Evolutionary conservation across 2,329 filamentous ascomycete species (phyloP), one percentile per base, ranked within the genome.

Genomic region (Cladosporium austrohemisphaericum): DNA sequence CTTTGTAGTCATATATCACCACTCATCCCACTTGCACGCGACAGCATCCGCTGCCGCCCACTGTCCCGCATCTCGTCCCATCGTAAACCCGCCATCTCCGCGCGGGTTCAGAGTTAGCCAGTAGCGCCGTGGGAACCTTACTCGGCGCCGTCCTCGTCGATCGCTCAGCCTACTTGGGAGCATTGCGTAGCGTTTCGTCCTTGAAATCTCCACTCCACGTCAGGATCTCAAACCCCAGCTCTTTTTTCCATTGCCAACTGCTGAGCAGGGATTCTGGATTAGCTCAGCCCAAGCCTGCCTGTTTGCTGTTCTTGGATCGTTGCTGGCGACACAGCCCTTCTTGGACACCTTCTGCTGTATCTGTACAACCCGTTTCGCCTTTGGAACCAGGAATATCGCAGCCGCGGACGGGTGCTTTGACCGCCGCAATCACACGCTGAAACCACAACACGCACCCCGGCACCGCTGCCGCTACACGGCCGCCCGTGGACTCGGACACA

Each of bases 161-260:
- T 38, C 36, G 36, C 35, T 37, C 35, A 25, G 36, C 36, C 19
- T 35, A 35, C 32, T 40, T 36, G 22, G 33, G 23, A 19, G 43
- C 43, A 46, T 46, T 46, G 43, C 43, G 43, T 46, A 46, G 43
- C 43, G 23, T 38, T 38, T 45, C 29, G n/a, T 45, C n/a, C 25
- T 13, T 7, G 18, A 45, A 20, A 36, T 45, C 41, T 33, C 41
- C 41, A 45, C 41, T 33, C 29, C 40, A 46, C 43, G 43, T 46
- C 43, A 46, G 32, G 43, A 46, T 38, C 33, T 26, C 44, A 33
- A 35, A 35, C 32, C 44, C 33, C 33, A 36, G 33, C 33, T 47
- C 43, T 19, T 35, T 47, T 47, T 47, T 47, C 23, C 22, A 16
- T n/a, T 19, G 33, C 20, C 13, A 28, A 22, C 33, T 18, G 18